Percentiles rank a stretch among this genome's conserved stretches.
These are phyloP conservation scores for Curvularia spicifera DNA, from an alignment of 2,329 filamentous ascomycete species.

Conservation along the genomic window DNA sequence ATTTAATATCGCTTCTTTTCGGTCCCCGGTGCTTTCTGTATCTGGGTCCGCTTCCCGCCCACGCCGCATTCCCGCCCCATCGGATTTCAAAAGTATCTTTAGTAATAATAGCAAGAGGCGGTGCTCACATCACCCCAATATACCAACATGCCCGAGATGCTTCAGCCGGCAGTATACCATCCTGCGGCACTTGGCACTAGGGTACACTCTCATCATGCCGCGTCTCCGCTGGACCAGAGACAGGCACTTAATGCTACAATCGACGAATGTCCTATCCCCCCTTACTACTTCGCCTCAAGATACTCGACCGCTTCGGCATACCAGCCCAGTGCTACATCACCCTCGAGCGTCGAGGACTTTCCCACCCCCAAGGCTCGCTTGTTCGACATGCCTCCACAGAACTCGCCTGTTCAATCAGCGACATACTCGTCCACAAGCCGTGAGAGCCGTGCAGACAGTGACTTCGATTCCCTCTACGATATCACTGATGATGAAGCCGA, in stretches of 20 bases:
- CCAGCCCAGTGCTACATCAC: slow-evolving; percentile 46
- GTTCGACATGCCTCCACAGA: slow-evolving; percentile 58
- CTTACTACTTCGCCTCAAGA: slow-evolving; percentile 50
- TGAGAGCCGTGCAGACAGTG: slow-evolving; percentile 70
- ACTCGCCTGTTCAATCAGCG: slow-evolving; percentile 53
- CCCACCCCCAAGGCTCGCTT: slow-evolving; percentile 73
- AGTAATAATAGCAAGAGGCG: slow-evolving; percentile 48
- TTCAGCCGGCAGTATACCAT: slow-evolving; percentile 59
- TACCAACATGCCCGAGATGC: slow-evolving; percentile 55
- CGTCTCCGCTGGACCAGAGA: slow-evolving; percentile 63
- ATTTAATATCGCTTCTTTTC: slow-evolving; percentile 42
- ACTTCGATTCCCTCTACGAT: slow-evolving; percentile 89
- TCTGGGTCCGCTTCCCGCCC: slow-evolving; percentile 25
- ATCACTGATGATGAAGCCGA: slow-evolving; percentile 76
- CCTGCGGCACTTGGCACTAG: slow-evolving; percentile 36
- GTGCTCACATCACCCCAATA: slow-evolving; percentile 48
- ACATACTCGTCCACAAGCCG: slow-evolving; percentile 64
- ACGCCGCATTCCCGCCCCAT: slow-evolving; percentile 27
- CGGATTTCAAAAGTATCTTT: slow-evolving; percentile 41
- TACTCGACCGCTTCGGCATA: slow-evolving; percentile 42
- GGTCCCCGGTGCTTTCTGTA: slow-evolving; percentile 29
- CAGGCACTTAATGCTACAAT: slow-evolving; percentile 68
- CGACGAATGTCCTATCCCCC: slow-evolving; percentile 45
- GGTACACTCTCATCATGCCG: slow-evolving; percentile 32
- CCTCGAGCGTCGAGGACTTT: slow-evolving; percentile 65